These are phyloP conservation scores for Phytophthora pistaciae DNA, from an alignment of 352 stramenopile genomes.

Conservation along the genomic window DNA sequence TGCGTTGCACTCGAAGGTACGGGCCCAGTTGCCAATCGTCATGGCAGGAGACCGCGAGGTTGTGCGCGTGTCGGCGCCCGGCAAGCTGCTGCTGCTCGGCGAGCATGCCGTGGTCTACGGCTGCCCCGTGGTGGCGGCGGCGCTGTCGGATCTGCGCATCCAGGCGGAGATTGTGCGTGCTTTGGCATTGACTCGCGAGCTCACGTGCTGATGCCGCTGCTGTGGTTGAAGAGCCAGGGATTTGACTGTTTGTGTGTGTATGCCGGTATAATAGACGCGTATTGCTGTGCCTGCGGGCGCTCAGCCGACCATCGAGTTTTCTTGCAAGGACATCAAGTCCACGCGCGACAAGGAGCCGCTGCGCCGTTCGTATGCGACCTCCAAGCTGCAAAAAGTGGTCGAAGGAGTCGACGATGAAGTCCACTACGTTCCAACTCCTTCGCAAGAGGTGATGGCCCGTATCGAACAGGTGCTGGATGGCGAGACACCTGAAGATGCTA, in stretches of 20 bases:
- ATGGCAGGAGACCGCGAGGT: constrained; percentile 30
- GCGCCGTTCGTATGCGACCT: constrained; percentile 44
- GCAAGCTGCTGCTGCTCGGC: constrained; percentile 92
- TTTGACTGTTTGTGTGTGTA: not conserved
- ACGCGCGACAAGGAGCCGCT: constrained; percentile 39
- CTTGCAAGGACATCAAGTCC: constrained; percentile 65
- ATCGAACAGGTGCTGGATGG: constrained; percentile 58
- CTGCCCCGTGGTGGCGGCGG: constrained; percentile 80
- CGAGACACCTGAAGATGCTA: constrained; percentile 56
- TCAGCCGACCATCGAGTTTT: constrained; percentile 46
- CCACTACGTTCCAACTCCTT: constrained; percentile 63
- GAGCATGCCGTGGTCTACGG: constrained; percentile 93
- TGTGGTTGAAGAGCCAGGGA: constrained; percentile 12
- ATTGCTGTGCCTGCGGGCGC: constrained; percentile 18
- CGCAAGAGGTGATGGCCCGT: constrained; percentile 44
- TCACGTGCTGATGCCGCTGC: not conserved
- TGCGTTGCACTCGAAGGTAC: too few species aligned
- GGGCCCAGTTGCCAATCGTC: constrained; percentile 12
- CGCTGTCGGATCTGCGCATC: constrained; percentile 88
- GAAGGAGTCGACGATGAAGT: constrained; percentile 43
- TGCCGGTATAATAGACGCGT: constrained; percentile 32
- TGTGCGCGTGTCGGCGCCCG: constrained; percentile 77
- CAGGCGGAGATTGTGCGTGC: constrained; percentile 78
- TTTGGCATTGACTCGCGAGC: not conserved
- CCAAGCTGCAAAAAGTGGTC: constrained; percentile 43